Evolutionary conservation across 768 basidiomycete genomes (phyloP).

Genomic region (Lactarius sp.): DNA sequence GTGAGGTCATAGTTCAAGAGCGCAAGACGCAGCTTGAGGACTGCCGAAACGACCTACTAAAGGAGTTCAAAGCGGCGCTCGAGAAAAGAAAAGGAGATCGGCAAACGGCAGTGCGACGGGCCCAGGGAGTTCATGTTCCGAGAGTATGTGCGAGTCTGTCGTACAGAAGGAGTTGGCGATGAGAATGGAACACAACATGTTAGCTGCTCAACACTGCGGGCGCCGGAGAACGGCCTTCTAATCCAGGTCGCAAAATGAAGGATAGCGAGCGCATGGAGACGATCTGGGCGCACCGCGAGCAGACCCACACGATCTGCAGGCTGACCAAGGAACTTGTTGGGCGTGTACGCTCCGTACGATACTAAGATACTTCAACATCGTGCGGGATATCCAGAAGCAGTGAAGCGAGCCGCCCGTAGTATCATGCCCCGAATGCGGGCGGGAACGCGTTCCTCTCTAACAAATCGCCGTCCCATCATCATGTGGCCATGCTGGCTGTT

Average conservation of each 20-base stretch:
- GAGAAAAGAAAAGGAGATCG: constrained; percentile 63
- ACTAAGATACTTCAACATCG: constrained; percentile 88
- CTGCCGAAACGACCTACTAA: constrained; percentile 68
- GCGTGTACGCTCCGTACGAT: constrained; percentile 84
- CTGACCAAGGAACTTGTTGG: constrained; percentile 86
- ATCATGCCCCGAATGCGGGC: constrained; percentile 58
- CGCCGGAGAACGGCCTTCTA: constrained; percentile 35
- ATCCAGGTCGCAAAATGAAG: constrained; percentile 35
- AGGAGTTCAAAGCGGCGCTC: constrained; percentile 60
- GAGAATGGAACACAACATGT: constrained; percentile 65
- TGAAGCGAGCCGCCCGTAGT: constrained; percentile 53
- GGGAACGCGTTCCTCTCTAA: constrained; percentile 49
- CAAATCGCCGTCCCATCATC: constrained; percentile 85
- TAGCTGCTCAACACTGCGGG: constrained; percentile 59
- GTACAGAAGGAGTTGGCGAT: constrained; percentile 71
- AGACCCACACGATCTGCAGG: constrained; percentile 79
- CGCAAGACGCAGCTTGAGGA: constrained; percentile 74
- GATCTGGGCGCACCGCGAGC: constrained; percentile 79
- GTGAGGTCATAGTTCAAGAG: constrained; percentile 84
- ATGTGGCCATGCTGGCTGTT: constrained; percentile 87
- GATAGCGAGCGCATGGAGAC: constrained; percentile 59
- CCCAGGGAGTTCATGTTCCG: constrained; percentile 72
- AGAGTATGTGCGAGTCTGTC: constrained; percentile 66
- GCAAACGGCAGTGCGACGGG: constrained; percentile 34
- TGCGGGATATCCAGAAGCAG: constrained; percentile 82